Evolutionary conservation across 345 rosid genomes (phyloP).

Genomic region (Sonneratia caseolaris): DNA sequence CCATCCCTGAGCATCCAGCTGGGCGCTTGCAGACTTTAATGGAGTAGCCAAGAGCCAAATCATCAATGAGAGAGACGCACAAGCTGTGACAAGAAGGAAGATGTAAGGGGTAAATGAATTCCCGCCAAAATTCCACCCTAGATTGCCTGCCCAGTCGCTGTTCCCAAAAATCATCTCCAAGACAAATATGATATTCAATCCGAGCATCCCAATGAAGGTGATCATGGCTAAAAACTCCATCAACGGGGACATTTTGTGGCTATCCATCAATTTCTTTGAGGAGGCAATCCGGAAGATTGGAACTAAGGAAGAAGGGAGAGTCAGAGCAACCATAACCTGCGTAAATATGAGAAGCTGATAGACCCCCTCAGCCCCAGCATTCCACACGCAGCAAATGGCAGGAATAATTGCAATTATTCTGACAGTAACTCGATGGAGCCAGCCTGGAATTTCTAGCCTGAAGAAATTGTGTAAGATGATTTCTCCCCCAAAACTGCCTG

Average conservation of each 20-base stretch:
- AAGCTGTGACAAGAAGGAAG: constrained; percentile 51
- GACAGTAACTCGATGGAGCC: constrained; percentile 86
- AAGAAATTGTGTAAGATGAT: constrained; percentile 66
- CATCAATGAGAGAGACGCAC: constrained; percentile 66
- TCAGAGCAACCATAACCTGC: constrained; percentile 76
- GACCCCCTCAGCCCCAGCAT: constrained; percentile 81
- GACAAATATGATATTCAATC: constrained; percentile 65
- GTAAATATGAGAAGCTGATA: constrained; percentile 74
- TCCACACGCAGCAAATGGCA: constrained; percentile 81
- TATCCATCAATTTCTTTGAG: constrained; percentile 78
- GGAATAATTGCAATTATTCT: constrained; percentile 73
- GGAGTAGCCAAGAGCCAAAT: constrained; percentile 89
- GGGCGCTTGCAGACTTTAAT: constrained; percentile 60
- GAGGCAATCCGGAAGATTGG: constrained; percentile 89
- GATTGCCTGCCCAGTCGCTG: constrained; percentile 83
- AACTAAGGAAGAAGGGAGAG: constrained; percentile 83
- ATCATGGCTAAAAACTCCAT: constrained; percentile 56
- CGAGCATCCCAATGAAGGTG: constrained; percentile 62
- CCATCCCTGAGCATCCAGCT: constrained; percentile 43
- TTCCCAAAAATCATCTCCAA: constrained; percentile 80
- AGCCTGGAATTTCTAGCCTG: constrained; percentile 69
- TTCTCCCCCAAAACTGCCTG: constrained; percentile 79
- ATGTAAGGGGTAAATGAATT: constrained; percentile 43
- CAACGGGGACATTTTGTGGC: constrained; percentile 61
- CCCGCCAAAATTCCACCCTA: constrained; percentile 59